Percentiles rank a stretch among this genome's conserved stretches.
phyloP scores from a whole-genome alignment of 257 asterid species.

The Nicotiana tomentosiformis region DNA sequence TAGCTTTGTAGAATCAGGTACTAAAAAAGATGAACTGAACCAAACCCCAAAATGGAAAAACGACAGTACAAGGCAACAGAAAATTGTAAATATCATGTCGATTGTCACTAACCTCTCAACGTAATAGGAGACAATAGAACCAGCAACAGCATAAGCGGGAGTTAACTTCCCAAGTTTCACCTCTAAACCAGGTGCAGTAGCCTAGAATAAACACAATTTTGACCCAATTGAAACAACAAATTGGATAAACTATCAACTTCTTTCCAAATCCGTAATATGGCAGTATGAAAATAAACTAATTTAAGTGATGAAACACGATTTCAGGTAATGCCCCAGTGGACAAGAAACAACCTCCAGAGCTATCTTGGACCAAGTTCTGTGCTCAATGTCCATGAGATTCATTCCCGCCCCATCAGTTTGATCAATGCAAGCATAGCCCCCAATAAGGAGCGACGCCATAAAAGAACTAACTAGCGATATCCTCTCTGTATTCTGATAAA shows the following conservation, averaged over 20 bases:
- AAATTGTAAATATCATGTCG: background rate
- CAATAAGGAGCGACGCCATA: constrained; percentile 77
- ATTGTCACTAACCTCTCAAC: constrained; percentile 53
- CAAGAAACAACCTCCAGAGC: constrained; percentile 50
- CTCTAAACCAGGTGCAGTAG: constrained; percentile 82
- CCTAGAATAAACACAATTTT: constrained; percentile 30
- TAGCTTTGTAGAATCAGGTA: background rate
- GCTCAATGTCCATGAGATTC: constrained; percentile 89
- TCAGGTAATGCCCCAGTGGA: background rate
- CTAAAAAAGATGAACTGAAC: background rate
- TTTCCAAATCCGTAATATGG: background rate
- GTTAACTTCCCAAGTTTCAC: constrained; percentile 76
- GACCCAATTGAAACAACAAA: background rate
- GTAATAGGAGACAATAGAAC: constrained; percentile 55
- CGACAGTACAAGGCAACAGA: background rate
- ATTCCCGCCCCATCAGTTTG: constrained; percentile 99
- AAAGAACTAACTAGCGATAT: constrained; percentile 84
- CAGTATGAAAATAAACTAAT: background rate
- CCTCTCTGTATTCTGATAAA: constrained; percentile 67
- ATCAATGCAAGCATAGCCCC: constrained; percentile 80
- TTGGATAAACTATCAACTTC: background rate
- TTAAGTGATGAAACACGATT: background rate
- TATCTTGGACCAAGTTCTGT: constrained; percentile 64
- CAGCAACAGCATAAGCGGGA: constrained; percentile 84
- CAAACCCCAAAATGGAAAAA: background rate